These are phyloP conservation scores for Mycena rosella DNA, from an alignment of 768 basidiomycete genomes.

Conservation along the genomic window DNA sequence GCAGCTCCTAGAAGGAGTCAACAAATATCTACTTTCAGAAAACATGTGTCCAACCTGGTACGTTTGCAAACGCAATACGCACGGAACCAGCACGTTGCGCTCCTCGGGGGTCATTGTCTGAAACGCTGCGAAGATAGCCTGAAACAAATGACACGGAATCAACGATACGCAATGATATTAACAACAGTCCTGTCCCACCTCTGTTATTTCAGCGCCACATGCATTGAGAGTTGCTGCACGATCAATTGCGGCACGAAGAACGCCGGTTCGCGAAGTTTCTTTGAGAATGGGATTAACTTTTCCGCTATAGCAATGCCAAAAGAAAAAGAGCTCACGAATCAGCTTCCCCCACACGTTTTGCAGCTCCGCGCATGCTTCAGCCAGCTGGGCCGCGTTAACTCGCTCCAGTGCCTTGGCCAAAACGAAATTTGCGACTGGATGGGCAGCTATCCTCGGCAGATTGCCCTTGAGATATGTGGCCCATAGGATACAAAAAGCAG, in stretches of 20 bases:
- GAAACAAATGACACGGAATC: constrained; percentile 14
- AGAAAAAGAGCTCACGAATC: constrained; percentile 67
- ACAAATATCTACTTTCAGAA: not conserved
- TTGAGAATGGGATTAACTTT: constrained; percentile 19
- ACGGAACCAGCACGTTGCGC: constrained; percentile 70
- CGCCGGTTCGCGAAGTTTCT: constrained; percentile 83
- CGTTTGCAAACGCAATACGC: constrained; percentile 69
- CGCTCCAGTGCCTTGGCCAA: constrained; percentile 83
- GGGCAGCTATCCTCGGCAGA: constrained; percentile 77
- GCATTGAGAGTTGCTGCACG: constrained; percentile 64
- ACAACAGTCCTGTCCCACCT: constrained; percentile 59
- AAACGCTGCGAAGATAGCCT: constrained; percentile 76
- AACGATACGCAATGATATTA: not conserved
- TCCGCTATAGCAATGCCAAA: not conserved
- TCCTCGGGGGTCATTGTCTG: constrained; percentile 65
- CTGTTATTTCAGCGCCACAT: constrained; percentile 62
- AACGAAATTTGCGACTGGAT: constrained; percentile 97
- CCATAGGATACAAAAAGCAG: constrained; percentile 81
- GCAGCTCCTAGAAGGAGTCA: constrained; percentile 39
- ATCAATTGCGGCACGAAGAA: constrained; percentile 82
- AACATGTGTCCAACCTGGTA: constrained; percentile 55
- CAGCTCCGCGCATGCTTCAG: constrained; percentile 70
- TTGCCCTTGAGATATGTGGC: constrained; percentile 81
- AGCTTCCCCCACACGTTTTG: constrained; percentile 68
- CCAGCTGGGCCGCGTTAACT: constrained; percentile 67